These are phyloP conservation scores for Magnaporthiopsis rhizophila DNA, from an alignment of 2,329 filamentous ascomycete genomes.

Conservation along the genomic window DNA sequence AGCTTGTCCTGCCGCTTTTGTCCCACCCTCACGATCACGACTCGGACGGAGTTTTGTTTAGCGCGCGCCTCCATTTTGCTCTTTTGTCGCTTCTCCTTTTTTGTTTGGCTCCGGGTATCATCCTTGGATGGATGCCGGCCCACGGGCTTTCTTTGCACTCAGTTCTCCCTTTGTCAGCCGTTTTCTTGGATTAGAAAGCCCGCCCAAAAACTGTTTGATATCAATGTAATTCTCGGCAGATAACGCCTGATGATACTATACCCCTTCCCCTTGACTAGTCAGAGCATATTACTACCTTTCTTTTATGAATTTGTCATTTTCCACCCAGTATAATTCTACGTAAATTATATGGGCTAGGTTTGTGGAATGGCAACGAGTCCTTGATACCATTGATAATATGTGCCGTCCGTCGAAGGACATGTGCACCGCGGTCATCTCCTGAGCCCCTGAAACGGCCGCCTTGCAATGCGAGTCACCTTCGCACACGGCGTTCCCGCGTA, in stretches of 20 bases:
- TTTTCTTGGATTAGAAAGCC: not conserved
- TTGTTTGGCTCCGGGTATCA: not conserved
- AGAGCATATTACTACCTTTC: not conserved
- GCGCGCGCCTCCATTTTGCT: slow-evolving; percentile 10
- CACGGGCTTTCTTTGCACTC: not conserved
- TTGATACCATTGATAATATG: not conserved
- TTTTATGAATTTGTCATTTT: not conserved
- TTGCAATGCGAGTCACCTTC: not conserved
- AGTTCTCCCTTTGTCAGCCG: not conserved
- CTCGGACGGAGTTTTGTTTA: not conserved
- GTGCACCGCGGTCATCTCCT: not conserved
- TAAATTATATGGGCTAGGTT: not conserved
- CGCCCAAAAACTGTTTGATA: not conserved
- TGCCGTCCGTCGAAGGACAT: not conserved
- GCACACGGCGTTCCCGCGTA: not conserved
- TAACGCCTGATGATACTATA: not conserved
- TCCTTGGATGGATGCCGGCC: too few species aligned
- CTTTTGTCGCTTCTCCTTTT: slow-evolving; percentile 7
- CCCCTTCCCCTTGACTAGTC: not conserved
- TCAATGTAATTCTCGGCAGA: slow-evolving; percentile 3
- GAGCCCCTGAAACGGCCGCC: not conserved
- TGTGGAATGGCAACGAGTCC: not conserved
- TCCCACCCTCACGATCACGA: not conserved
- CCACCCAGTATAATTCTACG: not conserved
- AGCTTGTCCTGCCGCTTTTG: not conserved